Evolutionary conservation across 306 rosid species (phyloP), one percentile per base, ranked within the genome.

Genomic region (Vicia sativa): DNA sequence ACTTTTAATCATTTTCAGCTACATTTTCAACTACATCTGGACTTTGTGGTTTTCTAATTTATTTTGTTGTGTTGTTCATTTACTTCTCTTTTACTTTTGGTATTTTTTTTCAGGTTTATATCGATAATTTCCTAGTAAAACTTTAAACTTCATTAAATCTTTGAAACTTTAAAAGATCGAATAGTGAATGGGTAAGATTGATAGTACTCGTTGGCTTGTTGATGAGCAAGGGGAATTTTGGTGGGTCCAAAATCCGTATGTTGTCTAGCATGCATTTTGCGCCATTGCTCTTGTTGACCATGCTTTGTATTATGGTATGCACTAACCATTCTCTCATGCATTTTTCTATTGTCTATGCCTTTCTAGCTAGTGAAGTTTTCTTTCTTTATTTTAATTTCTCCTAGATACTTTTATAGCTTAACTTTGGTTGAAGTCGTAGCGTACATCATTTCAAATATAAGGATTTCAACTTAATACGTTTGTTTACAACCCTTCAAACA

Each of bases 241-340:
- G 96, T 91, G 98, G 98, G 88, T 55, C 62, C 62, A 31, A 7
- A 55, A 52, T 78, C 98, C 87, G 35, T 56, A 77, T 74, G 68
- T 68, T 87, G 96, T 87, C 96, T 85, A 83, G 96, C 98, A 87
- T 86, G 96, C 95, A 87, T 67, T 76, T 79, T 75, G 78, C 57
- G 45, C 58, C 80, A 71, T 90, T 86, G 81, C 85, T 74, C 81
- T 43, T 78, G 75, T 80, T 85, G 26, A 79, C 80, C 95, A 87
- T 83, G 96, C 95, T 90, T 82, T 87, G 89, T 83, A 85, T 78
- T 70, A 70, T 60, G 70, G 29, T 73, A 21, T 52, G 78, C 80
- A 75, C 74, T 80, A 58, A 74, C 72, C 77, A 11, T 37, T 14
- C 65, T 43, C 74, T 46, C 73, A 23, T 85, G 73, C 78, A 67